phyloP scores from a whole-genome alignment of 768 basidiomycete species.

The Suillus spraguei region DNA sequence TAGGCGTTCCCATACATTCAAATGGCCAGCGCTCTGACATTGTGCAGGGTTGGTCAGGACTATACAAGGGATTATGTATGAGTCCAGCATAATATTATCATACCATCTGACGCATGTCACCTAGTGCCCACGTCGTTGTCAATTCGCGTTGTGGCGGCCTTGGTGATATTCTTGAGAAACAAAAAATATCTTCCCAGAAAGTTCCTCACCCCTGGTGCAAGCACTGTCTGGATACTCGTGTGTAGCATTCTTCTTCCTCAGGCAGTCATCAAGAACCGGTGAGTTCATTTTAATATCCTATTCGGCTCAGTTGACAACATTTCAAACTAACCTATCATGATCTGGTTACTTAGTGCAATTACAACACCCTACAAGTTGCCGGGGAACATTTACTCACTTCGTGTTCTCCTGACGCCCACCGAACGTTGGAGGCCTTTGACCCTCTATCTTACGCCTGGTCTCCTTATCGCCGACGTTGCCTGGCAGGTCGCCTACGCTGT shows the following conservation, averaged over 20 bases:
- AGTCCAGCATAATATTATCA: slow-evolving; percentile 14
- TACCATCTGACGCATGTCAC: slow-evolving; percentile 41
- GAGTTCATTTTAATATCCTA: slow-evolving; percentile 21
- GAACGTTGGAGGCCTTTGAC: slow-evolving; percentile 81
- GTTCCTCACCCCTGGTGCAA: slow-evolving; percentile 64
- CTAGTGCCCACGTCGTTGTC: slow-evolving; percentile 51
- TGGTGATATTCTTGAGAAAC: slow-evolving; percentile 60
- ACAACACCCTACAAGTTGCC: slow-evolving; percentile 81
- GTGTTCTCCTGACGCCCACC: slow-evolving; percentile 77
- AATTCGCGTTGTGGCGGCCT: slow-evolving; percentile 53
- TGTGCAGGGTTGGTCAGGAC: slow-evolving; percentile 61
- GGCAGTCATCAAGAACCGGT: slow-evolving; percentile 79
- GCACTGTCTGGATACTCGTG: slow-evolving; percentile 59
- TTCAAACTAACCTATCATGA: not conserved
- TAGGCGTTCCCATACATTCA: slow-evolving; percentile 29
- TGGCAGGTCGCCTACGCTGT: slow-evolving; percentile 50
- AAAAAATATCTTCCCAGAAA: slow-evolving; percentile 61
- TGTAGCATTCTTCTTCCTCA: slow-evolving; percentile 70
- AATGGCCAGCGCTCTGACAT: not conserved
- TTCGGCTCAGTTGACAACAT: not conserved
- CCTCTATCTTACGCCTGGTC: slow-evolving; percentile 76
- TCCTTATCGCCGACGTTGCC: slow-evolving; percentile 45
- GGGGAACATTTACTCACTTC: slow-evolving; percentile 60
- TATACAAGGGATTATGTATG: slow-evolving; percentile 83
- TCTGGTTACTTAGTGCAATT: slow-evolving; percentile 57